phyloP scores from a whole-genome alignment of 805 yeast species.

The Kluyveromyces dobzhanskii region DNA sequence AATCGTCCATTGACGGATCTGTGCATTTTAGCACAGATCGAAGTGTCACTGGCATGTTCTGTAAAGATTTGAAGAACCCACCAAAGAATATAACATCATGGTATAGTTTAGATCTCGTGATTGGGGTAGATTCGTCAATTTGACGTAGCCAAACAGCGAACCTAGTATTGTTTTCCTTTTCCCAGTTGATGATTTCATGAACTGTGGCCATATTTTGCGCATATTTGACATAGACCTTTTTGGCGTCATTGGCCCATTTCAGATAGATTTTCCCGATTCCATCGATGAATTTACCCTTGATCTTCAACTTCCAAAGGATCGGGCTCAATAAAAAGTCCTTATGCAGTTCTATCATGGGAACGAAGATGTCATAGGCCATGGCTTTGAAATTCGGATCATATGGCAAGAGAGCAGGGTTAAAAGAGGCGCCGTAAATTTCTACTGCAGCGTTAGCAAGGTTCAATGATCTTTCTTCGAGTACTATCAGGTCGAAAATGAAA shows the following conservation, averaged over 20 bases:
- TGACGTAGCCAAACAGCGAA: conserved; percentile 53
- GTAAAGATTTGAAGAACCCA: conserved; percentile 47
- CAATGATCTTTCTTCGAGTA: conserved; percentile 62
- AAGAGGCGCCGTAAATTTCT: conserved; percentile 42
- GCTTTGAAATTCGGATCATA: conserved; percentile 48
- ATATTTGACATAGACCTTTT: conserved; percentile 45
- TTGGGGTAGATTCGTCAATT: conserved; percentile 40
- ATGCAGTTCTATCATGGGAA: conserved; percentile 49
- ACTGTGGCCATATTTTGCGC: conserved; percentile 55
- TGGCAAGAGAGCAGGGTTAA: conserved; percentile 37
- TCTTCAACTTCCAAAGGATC: conserved; percentile 44
- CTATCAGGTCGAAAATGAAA: conserved; percentile 64
- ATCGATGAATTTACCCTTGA: conserved; percentile 59
- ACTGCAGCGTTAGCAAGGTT: conserved; percentile 59
- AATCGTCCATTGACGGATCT: conserved; percentile 42
- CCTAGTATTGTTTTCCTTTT: conserved; percentile 32
- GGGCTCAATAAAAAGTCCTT: conserved; percentile 47
- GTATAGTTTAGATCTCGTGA: conserved; percentile 35
- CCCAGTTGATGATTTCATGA: conserved; percentile 45
- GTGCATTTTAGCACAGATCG: conserved; percentile 47
- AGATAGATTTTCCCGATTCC: conserved; percentile 55
- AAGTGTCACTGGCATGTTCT: conserved; percentile 54
- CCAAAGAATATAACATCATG: conserved; percentile 49
- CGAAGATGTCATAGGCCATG: conserved; percentile 50
- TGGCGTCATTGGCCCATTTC: conserved; percentile 56